Evolutionary conservation across 768 basidiomycete genomes (phyloP), one percentile per base, ranked within the genome.

Genomic region (Podaxis sp.): DNA sequence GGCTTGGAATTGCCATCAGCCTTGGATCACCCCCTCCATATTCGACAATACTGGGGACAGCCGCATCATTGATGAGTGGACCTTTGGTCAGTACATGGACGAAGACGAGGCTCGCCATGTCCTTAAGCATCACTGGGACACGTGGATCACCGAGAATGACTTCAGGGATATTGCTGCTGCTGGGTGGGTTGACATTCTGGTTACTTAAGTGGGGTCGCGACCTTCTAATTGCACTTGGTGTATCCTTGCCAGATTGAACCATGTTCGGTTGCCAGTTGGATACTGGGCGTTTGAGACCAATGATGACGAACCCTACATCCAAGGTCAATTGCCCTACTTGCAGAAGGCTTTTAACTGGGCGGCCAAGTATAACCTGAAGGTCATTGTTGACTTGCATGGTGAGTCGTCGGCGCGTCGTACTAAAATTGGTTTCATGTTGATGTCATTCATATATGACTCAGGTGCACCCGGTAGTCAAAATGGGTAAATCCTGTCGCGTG

Each of bases 241-340:
- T 12, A 51, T 1, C 2, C 51, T 61, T 66, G 19, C 7, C 67
- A 90, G 90, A 13, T 77, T 93, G 51, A 93, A 92, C 70, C 90
- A 92, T 71, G 87, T 94, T 60, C 87, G 92, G 42, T 69, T 93
- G 44, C 91, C 92, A 19, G 90, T 95, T 42, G 94, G 93, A 7
- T 96, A 90, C 73, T 95, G 92, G 92, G 92, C 90, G 4, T 93
- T 88, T 67, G 91, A 94, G 51, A 85, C 93, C 19, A 79, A 81
- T 12, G 78, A 79, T 12, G 90, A 90, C 2, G 89, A 93, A 68
- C 93, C 92, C 2, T 93, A 82, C 71, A 82, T 92, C 60, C 84
- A 86, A 73, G 91, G 91, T 6, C 90, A 92, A 70, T 75, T 89
- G 9, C 80, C 85, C 7, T 92, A 89, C 73, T 74, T 93, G 8